Base-by-base conservation (phyloP, 352 stramenopile genomes). In the Phytophthora pisi region DNA sequence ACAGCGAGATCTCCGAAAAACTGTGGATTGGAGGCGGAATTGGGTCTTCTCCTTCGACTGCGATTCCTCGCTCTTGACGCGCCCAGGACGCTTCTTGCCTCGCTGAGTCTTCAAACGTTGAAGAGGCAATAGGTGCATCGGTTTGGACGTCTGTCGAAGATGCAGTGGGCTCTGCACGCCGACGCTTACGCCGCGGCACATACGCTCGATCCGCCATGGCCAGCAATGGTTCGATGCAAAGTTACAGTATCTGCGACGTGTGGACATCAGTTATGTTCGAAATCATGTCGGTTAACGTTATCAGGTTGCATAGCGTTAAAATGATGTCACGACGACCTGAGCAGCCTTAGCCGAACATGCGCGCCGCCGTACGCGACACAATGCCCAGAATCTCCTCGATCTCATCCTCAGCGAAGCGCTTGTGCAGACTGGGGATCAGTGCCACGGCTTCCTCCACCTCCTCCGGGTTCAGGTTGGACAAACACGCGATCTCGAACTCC, bases 361-460 rank as follows among this genome's bases (percentile, higher is more conserved):
- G 86, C 30, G 89, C 90, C 1, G 90, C 87, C 31, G 88, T 95
- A 56, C 90, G 86, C 51, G 88, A 95, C 40, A 97, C 90, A 57
- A 95, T 96, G 40, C 82, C 81, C 23, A 97, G 60, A 47, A 97
- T 95, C 67, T 97, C 90, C 66, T 97, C 89, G 55, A 97, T 95
- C 72, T 97, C 89, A 46, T 96, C 89, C 59, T 96, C 90, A 6
- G 81, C 86, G 43, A 96, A 95, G 56, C 85, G 84, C 75, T 95
- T 95, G 63, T 96, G 86, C 36, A 97, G 74, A 68, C 88, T 96
- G 55, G 90, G 90, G 53, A 97, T 95, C 40, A 97, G 76, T 63
- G 90, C 88, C 23, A 94, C 86, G 31, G 90, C 88, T 64, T 97
- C 90, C 66, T 97, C 90, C 2, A 94, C 84, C 59, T 96, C 89